Evolutionary conservation across 345 rosid genomes (phyloP), one percentile per base, ranked within the genome.

Genomic region (Linum lewisii): DNA sequence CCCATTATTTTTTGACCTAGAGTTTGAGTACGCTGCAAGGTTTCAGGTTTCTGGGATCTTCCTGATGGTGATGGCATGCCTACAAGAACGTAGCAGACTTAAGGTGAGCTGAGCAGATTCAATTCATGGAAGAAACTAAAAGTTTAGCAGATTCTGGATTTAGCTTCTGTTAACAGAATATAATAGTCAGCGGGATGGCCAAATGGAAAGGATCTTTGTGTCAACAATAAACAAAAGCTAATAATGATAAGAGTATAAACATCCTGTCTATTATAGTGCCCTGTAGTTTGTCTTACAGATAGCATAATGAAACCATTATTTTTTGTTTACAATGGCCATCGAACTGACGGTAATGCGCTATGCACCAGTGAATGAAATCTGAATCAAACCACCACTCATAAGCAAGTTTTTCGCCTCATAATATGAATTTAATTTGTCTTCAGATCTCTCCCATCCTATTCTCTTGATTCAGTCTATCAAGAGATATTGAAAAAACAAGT

Each of bases 61-160:
- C 94, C 88, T 44, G 97, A 85, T 59, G 97, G 89, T 32, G 95
- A 88, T 45, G 91, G 84, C 63, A 81, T 74, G 63, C 87, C 95
- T 92, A 73, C 62, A 74, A 66, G 63, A 65, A 54, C 47, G 13
- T 42, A 42, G 18, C 47, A 11, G 2, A 42, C 9, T 16, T 42
- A 3, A 42, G 47, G 47, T 42, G 47, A 42, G 13, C 18, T 42
- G 47, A 11, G 47, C 47, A 42, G 47, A 42, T 6, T 16, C 18
- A 29, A 29, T 29, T 29, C 34, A 29, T 29, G 1, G 34, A 29
- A 29, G 34, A 29, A 29, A 29, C 1, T 29, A 8, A 29, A 29
- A 29, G 7, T 4, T 29, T 29, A 29, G 7, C 4, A 42, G 18
- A 42, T 42, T 16, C 10, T 34, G 5, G 5, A 34, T 34, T 34